Conservation (phyloP, 164 flowering plant genomes). For the Chimonanthus salicifolius region DNA sequence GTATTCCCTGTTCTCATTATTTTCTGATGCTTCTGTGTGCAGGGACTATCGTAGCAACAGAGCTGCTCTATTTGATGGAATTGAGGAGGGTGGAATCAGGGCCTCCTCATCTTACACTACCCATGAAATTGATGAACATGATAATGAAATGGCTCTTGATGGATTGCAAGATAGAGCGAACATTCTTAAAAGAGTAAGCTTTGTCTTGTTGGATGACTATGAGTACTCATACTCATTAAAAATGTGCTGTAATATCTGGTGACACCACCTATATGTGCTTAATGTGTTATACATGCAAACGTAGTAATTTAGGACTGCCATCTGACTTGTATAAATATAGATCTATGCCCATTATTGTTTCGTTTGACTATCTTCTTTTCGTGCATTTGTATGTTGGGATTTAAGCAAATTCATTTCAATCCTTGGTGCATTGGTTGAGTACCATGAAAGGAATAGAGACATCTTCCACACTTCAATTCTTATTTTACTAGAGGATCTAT, state of each 20-base stretch:
- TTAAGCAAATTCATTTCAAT: no score
- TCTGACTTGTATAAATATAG: no score
- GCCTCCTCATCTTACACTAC: conserved; percentile 68
- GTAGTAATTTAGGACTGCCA: no score
- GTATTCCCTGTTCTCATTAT: neutral
- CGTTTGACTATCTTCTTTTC: no score
- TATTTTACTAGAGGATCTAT: no score
- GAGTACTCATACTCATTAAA: neutral
- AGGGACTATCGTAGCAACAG: conserved; percentile 62
- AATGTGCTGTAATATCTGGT: neutral
- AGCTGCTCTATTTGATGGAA: conserved; percentile 77
- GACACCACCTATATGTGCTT: neutral
- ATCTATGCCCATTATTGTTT: no score
- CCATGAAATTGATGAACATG: conserved; percentile 58
- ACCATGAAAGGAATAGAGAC: no score
- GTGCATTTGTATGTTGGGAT: no score
- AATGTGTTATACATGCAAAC: neutral
- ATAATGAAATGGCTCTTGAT: conserved; percentile 69
- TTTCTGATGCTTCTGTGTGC: neutral
- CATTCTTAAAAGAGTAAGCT: conserved; percentile 64
- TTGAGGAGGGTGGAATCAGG: conserved; percentile 90
- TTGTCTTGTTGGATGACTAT: neutral
- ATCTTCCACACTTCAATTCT: no score
- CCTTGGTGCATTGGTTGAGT: no score
- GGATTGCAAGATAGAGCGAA: conserved; percentile 70